Conservation (phyloP, 1,284 basidiomycete species). For the Mycosarcoma mackinlayi region DNA sequence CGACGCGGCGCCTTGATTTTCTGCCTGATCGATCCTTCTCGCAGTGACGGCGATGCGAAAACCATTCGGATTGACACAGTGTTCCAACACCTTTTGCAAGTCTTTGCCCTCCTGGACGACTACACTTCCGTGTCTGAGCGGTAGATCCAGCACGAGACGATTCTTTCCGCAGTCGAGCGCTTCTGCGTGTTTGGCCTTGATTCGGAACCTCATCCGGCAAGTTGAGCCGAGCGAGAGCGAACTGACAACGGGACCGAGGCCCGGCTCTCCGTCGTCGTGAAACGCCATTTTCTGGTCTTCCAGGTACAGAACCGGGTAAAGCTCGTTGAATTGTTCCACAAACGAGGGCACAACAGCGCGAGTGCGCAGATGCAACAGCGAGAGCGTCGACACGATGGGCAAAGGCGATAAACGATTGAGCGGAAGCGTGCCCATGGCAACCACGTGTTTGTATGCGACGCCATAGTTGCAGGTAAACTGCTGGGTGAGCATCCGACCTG, state of each 20-base stretch:
- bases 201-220: constrained; percentile 49
- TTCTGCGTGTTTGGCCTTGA: too few species aligned
- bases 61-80: constrained; percentile 29
- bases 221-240: constrained; percentile 47
- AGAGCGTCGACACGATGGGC: constrained; percentile 18
- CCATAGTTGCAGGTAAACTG: constrained; percentile 59
- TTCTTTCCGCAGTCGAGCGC: too few species aligned
- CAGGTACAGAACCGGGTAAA: constrained; percentile 53
- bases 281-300: constrained; percentile 49
- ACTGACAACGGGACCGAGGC: constrained; percentile 44
- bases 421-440: constrained; percentile 39
- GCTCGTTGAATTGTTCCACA: constrained; percentile 46
- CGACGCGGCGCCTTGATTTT: too few species aligned
- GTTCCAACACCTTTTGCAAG: constrained; percentile 37
- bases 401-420: constrained; percentile 14
- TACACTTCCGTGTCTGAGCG: constrained; percentile 33
- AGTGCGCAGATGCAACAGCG: constrained; percentile 20
- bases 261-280: constrained; percentile 59
- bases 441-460: constrained; percentile 48
- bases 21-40: constrained; percentile 21
- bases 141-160: constrained; percentile 35
- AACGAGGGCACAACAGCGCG: background rate
- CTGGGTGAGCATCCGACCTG: constrained; percentile 42
- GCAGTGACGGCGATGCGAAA: constrained; percentile 44
- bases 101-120: constrained; percentile 41